A percentile compares a stretch with the other conserved stretches of the same genome.
Evolutionary conservation across 2,329 filamentous ascomycete genomes (phyloP).

Genomic region (Daldinia sp.): DNA sequence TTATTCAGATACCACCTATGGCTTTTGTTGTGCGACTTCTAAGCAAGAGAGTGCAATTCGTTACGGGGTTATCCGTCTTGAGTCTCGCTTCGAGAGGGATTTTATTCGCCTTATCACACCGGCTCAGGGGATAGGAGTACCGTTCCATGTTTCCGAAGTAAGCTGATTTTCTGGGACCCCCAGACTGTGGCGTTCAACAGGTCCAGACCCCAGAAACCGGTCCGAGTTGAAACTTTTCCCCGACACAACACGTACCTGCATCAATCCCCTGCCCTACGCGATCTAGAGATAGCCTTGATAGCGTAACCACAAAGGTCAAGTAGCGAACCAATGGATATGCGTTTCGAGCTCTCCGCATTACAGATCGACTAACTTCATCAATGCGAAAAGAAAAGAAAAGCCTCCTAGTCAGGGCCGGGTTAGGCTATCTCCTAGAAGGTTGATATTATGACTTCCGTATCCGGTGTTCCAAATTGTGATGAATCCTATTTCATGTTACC

Average conservation of each 20-base stretch:
- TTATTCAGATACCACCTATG: not conserved
- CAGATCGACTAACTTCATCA: constrained; percentile 29
- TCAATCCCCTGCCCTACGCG: constrained; percentile 43
- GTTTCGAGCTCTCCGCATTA: constrained; percentile 35
- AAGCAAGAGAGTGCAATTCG: not conserved
- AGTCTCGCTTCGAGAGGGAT: not conserved
- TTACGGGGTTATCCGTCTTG: not conserved
- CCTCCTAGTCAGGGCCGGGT: constrained; percentile 21
- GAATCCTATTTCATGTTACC: not conserved
- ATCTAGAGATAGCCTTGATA: constrained; percentile 40
- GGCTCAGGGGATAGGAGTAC: constrained; percentile 34
- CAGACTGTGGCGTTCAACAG: constrained; percentile 34
- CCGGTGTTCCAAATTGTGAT: constrained; percentile 5
- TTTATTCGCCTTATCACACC: constrained; percentile 16
- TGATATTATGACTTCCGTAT: constrained; percentile 29
- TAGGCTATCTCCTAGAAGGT: constrained; percentile 20
- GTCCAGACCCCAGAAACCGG: constrained; percentile 38
- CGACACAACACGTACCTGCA: constrained; percentile 49
- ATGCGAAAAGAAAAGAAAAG: constrained; percentile 29
- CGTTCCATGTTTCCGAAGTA: constrained; percentile 38
- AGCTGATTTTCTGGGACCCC: constrained; percentile 33
- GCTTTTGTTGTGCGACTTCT: not conserved
- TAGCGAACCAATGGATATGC: constrained; percentile 38
- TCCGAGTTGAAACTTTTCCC: constrained; percentile 46
- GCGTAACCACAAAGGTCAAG: constrained; percentile 16